A percentile compares a stretch with the other conserved stretches of the same genome.
phyloP scores from a whole-genome alignment of 306 rosid genomes.

The Trifolium subterraneum region DNA sequence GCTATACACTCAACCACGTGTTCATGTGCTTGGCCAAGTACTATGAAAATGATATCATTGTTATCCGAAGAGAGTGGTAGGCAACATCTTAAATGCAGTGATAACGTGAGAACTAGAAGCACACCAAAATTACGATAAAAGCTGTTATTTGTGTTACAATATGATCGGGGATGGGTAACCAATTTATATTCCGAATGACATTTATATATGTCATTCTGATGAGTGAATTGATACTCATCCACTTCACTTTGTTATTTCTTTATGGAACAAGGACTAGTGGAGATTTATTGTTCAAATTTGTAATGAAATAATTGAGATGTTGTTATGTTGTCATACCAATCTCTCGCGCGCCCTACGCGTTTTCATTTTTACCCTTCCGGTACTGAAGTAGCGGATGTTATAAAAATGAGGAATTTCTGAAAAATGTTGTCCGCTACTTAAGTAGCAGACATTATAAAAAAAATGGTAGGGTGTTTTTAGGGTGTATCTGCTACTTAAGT shows the following conservation, averaged over 20 bases:
- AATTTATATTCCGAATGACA: background rate
- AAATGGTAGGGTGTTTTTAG: too few relatives aligned
- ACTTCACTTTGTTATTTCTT: background rate
- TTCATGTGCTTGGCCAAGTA: background rate
- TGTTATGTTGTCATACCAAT: too few relatives aligned
- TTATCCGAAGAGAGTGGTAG: conserved; percentile 58
- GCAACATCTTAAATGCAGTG: conserved; percentile 61
- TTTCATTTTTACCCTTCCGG: too few relatives aligned
- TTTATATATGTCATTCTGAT: background rate
- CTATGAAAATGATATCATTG: conserved; percentile 76
- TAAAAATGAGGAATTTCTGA: too few relatives aligned
- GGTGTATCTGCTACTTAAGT: too few relatives aligned
- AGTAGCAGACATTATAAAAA: too few relatives aligned
- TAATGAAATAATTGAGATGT: too few relatives aligned
- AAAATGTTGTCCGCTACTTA: too few relatives aligned
- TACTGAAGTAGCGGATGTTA: too few relatives aligned
- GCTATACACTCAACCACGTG: background rate
- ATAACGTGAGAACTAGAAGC: conserved; percentile 49
- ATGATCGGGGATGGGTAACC: background rate
- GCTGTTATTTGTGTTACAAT: background rate
- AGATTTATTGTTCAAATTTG: background rate
- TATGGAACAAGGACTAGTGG: background rate
- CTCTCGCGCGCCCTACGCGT: too few relatives aligned
- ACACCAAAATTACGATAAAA: background rate
- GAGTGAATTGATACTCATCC: background rate